Percentiles rank a stretch among this genome's conserved stretches.
Evolutionary conservation across 305 asterid genomes (phyloP).

Genomic region (Fraxinus sp.): DNA sequence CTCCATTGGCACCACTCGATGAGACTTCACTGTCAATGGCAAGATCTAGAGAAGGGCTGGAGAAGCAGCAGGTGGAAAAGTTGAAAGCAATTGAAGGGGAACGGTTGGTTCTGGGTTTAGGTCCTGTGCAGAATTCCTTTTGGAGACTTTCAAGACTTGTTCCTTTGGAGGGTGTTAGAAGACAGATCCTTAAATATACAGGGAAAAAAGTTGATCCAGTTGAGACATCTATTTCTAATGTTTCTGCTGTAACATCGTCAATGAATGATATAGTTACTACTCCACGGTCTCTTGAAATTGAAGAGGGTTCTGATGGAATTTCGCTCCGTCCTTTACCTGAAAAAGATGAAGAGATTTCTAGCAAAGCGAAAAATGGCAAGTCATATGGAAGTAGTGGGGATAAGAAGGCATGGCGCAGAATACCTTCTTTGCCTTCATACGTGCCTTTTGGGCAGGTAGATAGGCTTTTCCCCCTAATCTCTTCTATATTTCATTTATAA

Average conservation of each 20-base stretch:
- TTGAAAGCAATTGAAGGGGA: slow-evolving; percentile 72
- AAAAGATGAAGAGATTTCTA: slow-evolving; percentile 49
- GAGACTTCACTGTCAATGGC: slow-evolving; percentile 49
- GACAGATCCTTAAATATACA: slow-evolving; percentile 53
- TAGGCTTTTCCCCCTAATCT: slow-evolving; percentile 21
- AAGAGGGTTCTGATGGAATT: slow-evolving; percentile 95
- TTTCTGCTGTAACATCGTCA: slow-evolving; percentile 58
- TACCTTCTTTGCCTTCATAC: slow-evolving; percentile 93
- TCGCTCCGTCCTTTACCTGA: slow-evolving; percentile 79
- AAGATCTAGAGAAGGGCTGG: slow-evolving; percentile 44
- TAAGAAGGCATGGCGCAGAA: slow-evolving; percentile 64
- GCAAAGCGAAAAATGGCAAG: slow-evolving; percentile 58
- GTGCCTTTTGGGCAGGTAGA: slow-evolving; percentile 95
- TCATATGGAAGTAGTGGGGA: slow-evolving; percentile 43
- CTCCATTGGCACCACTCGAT: slow-evolving; percentile 35
- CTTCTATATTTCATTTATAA: slow-evolving; percentile 17
- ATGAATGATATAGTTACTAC: slow-evolving; percentile 62
- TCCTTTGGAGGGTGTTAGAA: slow-evolving; percentile 80
- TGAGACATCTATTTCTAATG: slow-evolving; percentile 45
- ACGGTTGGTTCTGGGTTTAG: slow-evolving; percentile 91
- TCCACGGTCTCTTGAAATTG: slow-evolving; percentile 89
- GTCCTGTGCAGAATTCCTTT: slow-evolving; percentile 91
- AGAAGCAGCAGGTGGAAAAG: slow-evolving; percentile 56
- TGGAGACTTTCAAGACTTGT: slow-evolving; percentile 99
- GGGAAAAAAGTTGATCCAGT: slow-evolving; percentile 51